These are phyloP conservation scores for Saccharomycopsis malanga DNA, from an alignment of 805 yeast genomes.

Conservation along the genomic window DNA sequence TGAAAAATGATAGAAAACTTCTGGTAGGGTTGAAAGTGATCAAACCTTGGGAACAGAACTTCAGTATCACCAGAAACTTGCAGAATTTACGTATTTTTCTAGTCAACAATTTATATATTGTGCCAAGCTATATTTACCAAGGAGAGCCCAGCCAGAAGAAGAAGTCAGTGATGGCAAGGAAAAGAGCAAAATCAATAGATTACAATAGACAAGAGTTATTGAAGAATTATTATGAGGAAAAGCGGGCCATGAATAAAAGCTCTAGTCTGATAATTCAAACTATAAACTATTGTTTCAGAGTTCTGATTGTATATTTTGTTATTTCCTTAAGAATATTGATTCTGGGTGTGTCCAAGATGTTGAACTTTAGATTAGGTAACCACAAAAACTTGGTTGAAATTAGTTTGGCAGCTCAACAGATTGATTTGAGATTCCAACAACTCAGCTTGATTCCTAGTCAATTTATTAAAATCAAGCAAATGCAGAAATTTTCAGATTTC, in stretches of 20 bases:
- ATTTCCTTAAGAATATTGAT: conserved; percentile 7
- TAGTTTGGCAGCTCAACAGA: conserved; percentile 67
- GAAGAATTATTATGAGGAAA: neutral
- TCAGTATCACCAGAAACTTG: conserved; percentile 10
- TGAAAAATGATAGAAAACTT: neutral
- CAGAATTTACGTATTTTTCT: conserved; percentile 16
- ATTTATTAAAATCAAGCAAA: conserved; percentile 44
- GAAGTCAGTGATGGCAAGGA: neutral
- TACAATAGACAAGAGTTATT: neutral
- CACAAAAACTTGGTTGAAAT: conserved; percentile 31
- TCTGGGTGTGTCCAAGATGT: conserved; percentile 18
- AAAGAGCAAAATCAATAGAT: neutral
- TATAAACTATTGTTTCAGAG: conserved; percentile 1
- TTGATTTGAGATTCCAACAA: conserved; percentile 72
- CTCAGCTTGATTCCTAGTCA: conserved; percentile 75
- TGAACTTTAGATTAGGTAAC: conserved; percentile 28
- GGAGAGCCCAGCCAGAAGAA: neutral
- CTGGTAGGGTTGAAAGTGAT: conserved; percentile 4
- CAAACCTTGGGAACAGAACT: conserved; percentile 21
- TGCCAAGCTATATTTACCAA: conserved; percentile 14
- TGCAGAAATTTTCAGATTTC: conserved; percentile 46
- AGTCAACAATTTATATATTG: conserved; percentile 16
- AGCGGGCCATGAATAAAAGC: neutral
- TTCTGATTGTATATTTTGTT: conserved; percentile 5
- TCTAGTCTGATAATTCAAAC: neutral